phyloP scores from a whole-genome alignment of 805 yeast genomes.

The Kodamaea jinghongensis region DNA sequence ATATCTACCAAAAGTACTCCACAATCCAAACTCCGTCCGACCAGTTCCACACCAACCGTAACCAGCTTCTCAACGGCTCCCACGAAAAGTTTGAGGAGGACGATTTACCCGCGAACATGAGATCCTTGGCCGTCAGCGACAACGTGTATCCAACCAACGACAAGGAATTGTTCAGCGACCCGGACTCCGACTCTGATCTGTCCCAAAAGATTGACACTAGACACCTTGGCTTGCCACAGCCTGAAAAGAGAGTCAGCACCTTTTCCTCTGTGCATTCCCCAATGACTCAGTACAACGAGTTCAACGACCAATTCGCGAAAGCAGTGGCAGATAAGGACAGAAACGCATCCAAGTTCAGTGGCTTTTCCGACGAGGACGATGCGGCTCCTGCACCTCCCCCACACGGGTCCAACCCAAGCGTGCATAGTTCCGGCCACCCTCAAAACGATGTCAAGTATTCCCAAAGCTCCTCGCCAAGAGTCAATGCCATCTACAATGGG shows the following conservation, averaged over 20 bases:
- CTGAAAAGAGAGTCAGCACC: conserved; percentile 31
- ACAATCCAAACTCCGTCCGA: conserved; percentile 40
- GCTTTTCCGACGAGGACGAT: conserved; percentile 16
- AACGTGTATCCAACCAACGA: conserved; percentile 37
- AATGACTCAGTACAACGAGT: conserved; percentile 41
- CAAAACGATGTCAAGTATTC: conserved; percentile 4
- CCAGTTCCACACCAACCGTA: conserved; percentile 34
- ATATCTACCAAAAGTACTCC: conserved; percentile 43
- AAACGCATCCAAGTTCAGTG: conserved; percentile 11
- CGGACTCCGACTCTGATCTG: conserved; percentile 18
- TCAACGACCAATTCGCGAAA: conserved; percentile 37
- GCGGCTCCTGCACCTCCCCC: conserved; percentile 23
- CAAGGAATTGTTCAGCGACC: conserved; percentile 36
- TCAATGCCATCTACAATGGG: conserved; percentile 2
- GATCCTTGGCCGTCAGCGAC: conserved; percentile 26
- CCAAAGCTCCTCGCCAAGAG: conserved; percentile 14
- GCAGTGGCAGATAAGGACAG: conserved; percentile 12
- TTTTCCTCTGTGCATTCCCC: conserved; percentile 42
- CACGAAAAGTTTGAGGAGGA: conserved; percentile 34
- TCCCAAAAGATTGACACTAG: conserved; percentile 6
- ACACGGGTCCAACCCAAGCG: too few species aligned
- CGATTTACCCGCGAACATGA: conserved; percentile 30
- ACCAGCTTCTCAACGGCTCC: conserved; percentile 35
- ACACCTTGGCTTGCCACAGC: conserved; percentile 20
- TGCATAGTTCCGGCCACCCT: too few species aligned